Evolutionary conservation across 768 basidiomycete species (phyloP), one percentile per base, ranked within the genome.

Genomic region (Lactarius evosmus): DNA sequence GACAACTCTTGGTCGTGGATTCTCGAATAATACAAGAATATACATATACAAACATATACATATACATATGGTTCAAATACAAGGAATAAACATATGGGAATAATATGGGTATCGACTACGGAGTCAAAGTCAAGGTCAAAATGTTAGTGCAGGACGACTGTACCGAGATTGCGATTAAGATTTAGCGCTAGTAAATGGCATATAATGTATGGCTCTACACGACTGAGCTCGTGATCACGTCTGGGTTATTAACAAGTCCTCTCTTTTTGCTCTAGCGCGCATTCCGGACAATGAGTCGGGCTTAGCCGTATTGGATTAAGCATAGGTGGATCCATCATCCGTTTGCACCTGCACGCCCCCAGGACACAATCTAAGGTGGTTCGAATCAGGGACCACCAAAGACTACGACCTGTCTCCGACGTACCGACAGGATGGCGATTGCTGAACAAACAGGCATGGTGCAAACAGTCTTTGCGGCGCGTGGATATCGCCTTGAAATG

Each of bases 401-500:
- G 36, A 38, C 29, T 22, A 60, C 22, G 36, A 36, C 50, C 34
- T 22, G 27, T 46, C 7, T 25, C 32, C 25, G 12, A 62, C 69
- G 7, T 60, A 72, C 71, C 61, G 11, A 27, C 33, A 30, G 68
- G 62, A 49, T 72, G 71, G 3, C 71, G 66, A 53, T 33, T 51
- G 46, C 71, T 72, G 61, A 72, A 72, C 25, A 70, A 51, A 41
- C 71, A 72, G 50, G 36, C n/a, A 29, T 40, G 55, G 16, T 58
- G 63, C 57, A 69, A 56, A 56, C 71, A 72, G 51, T 72, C 71
- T 51, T 72, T 68, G 56, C 64, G 58, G 30, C 71, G 69, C 17
- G 71, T 70, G n/a, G 71, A 68, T 62, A 72, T 69, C 4, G 71
- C 64, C 14, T 70, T 66, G 60, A 72, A 72, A 60, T 72, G 71